Percentiles rank a stretch among this genome's conserved stretches.
Conservation (phyloP, 1,284 basidiomycete species). For the Termitomyces sp. region DNA sequence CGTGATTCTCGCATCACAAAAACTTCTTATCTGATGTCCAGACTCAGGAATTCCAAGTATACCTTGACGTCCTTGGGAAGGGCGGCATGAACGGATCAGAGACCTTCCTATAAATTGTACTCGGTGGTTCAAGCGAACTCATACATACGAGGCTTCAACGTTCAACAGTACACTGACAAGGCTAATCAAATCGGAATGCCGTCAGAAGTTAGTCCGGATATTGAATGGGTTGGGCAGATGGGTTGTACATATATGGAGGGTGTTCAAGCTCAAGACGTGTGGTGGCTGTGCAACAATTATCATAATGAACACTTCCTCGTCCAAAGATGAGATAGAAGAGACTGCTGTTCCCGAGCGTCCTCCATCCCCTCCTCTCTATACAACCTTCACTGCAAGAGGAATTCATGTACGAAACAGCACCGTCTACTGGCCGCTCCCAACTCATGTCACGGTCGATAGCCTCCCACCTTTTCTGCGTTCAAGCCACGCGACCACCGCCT, state of each 20-base stretch:
- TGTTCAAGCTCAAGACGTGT: too few relatives aligned
- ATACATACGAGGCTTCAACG: too few relatives aligned
- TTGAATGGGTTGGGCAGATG: too few relatives aligned
- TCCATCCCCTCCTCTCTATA: constrained; percentile 69
- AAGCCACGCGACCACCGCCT: constrained; percentile 71
- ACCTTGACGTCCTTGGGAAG: constrained; percentile 38
- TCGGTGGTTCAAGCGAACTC: too few relatives aligned
- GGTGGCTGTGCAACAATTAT: constrained; percentile 13
- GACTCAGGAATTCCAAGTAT: constrained; percentile 48
- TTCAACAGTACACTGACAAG: too few relatives aligned
- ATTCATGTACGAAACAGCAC: constrained; percentile 57
- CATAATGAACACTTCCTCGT: constrained; percentile 23
- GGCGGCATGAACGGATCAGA: constrained; percentile 60
- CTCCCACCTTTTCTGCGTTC: constrained; percentile 71
- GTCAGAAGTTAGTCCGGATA: too few relatives aligned
- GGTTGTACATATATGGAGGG: too few relatives aligned
- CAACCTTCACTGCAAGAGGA: constrained; percentile 61
- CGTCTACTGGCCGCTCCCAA: constrained; percentile 22
- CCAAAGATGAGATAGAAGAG: constrained; percentile 53
- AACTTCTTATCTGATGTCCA: background rate
- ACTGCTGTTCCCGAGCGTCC: constrained; percentile 58
- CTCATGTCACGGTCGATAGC: constrained; percentile 35
- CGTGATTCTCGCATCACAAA: background rate
- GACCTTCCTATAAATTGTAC: too few relatives aligned
- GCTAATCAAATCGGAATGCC: too few relatives aligned